Evolutionary conservation across 2,329 filamentous ascomycete genomes (phyloP).

Genomic region (Cadophora luteo-olivacea): DNA sequence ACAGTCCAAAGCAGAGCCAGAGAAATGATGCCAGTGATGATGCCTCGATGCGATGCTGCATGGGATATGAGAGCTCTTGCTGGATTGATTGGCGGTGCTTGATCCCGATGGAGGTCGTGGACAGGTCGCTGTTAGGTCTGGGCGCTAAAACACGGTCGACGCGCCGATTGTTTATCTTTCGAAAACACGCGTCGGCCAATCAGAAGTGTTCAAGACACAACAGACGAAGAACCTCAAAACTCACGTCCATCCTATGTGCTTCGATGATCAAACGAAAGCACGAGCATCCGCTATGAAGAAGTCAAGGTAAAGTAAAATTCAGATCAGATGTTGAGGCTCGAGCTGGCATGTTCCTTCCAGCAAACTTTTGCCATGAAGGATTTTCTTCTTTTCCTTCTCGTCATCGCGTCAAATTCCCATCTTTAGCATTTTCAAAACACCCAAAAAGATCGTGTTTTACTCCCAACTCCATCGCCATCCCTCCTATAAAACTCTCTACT

Average conservation of each 20-base stretch:
- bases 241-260: neutral
- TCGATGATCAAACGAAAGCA: conserved; percentile 11
- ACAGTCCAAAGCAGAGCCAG: neutral
- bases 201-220: neutral
- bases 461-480: neutral
- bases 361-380: neutral
- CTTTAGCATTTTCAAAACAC: neutral
- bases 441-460: neutral
- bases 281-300: conserved; percentile 4
- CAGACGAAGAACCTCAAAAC: conserved; percentile 2
- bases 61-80: conserved; percentile 2
- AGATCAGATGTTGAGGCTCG: neutral
- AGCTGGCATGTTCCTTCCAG: conserved; percentile 8
- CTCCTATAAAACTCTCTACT: neutral
- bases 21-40: conserved; percentile 11
- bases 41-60: conserved; percentile 14
- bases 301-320: neutral
- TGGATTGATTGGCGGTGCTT: conserved; percentile 13
- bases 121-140: neutral
- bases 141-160: conserved; percentile 14
- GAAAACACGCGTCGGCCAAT: conserved; percentile 12
- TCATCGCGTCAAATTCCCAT: conserved; percentile 2
- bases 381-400: neutral
- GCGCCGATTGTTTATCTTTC: conserved; percentile 9
- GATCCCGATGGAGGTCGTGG: conserved; percentile 8